Base-by-base conservation (phyloP, 495 filamentous ascomycete species). In the Tuber umbilicatum region DNA sequence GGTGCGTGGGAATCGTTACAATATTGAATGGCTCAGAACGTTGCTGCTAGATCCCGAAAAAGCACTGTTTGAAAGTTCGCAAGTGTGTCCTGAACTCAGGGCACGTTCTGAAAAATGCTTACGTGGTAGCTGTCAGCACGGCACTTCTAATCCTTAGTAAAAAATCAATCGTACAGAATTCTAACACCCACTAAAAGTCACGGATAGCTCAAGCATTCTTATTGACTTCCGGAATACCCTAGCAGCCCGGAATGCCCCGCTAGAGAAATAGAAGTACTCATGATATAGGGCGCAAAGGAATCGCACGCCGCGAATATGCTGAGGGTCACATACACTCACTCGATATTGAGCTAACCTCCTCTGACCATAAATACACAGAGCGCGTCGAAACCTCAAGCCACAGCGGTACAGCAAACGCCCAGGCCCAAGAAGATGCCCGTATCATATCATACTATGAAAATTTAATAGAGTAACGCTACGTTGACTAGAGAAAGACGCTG, bases 31-130 rank as follows among this genome's bases (percentile, higher is more conserved):
- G 75, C 70, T 55, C 71, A 70, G 75, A 71, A 75, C 42, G 71
- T 45, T 78, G 64, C 77, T 60, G 69, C 75, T 72, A 69, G 40
- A 35, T 60, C 41, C 69, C 73, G 31, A 69, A 68, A 41, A 71
- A 42, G 76, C 73, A 70, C 45, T 23, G 74, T 60, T 69, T 69
- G 73, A 60, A 68, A 73, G 76, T 78, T 72, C 75, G 69, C 45
- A 79, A 74, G 69, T 74, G 75, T 79, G 77, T 79, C 77, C 77
- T 78, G 69, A 78, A 78, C 76, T 72, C n/a, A 27, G 12, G 50
- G 50, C 5, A n/a, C 50, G 50, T 60, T 60, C 50, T 60, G n/a
- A 60, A 16, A 60, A 60, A 31, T 60, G 12, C 50, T 31, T 31
- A 60, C 23, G n/a, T 16, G n/a, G n/a, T 4, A 60, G 27, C 12